Conservation (phyloP, 2,329 filamentous ascomycete genomes). For the Eutypella sp. region DNA sequence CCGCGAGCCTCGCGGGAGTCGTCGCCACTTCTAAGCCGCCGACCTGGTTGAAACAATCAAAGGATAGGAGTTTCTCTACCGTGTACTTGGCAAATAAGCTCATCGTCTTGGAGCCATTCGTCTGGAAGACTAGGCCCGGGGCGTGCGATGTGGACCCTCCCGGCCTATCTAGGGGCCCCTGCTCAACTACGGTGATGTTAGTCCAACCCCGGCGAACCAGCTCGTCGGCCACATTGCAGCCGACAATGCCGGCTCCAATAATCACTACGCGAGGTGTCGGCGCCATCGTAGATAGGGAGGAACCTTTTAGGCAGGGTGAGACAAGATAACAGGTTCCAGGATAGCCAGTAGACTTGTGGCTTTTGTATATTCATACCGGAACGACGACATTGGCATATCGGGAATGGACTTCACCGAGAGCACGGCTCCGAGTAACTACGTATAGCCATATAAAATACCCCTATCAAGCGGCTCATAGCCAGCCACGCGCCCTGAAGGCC, state of each 20-base stretch:
- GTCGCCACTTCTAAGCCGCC: constrained; percentile 60
- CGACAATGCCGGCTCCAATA: constrained; percentile 61
- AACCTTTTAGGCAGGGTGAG: background rate
- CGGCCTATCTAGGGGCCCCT: constrained; percentile 57
- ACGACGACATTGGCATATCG: background rate
- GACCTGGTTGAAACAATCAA: constrained; percentile 59
- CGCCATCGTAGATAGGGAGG: constrained; percentile 20
- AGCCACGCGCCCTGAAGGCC: background rate
- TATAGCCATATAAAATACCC: background rate
- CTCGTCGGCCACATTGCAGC: constrained; percentile 60
- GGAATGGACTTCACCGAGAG: background rate
- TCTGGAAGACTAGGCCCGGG: constrained; percentile 61
- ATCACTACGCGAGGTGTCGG: constrained; percentile 46
- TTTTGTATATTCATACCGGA: background rate
- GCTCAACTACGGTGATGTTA: constrained; percentile 60
- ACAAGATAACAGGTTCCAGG: background rate
- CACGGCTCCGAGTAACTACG: background rate
- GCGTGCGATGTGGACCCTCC: constrained; percentile 63
- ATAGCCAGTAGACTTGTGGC: background rate
- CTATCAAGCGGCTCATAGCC: background rate
- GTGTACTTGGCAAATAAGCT: constrained; percentile 57
- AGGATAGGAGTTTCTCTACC: constrained; percentile 51
- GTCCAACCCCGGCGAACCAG: constrained; percentile 57
- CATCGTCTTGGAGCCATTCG: constrained; percentile 53
- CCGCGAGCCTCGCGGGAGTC: constrained; percentile 51